Conservation (phyloP, 495 filamentous ascomycete genomes). For the Lichenothelia convexa region DNA sequence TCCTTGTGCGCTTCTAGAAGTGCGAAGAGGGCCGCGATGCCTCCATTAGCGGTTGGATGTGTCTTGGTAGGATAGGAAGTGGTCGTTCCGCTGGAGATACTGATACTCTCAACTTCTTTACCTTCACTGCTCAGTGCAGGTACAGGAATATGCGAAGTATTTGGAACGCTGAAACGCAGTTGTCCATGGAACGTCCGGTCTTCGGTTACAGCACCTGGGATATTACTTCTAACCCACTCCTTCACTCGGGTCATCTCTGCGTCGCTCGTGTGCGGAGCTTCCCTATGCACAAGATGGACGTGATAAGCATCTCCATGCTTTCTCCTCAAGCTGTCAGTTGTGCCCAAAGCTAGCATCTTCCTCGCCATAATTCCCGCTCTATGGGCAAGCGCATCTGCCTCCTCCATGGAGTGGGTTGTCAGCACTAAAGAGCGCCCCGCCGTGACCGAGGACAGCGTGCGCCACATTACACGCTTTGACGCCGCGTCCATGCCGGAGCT, state of each 20-base stretch:
- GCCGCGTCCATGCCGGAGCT: slow-evolving; percentile 53
- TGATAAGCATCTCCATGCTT: slow-evolving; percentile 43
- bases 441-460: slow-evolving; percentile 38
- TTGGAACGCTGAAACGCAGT: slow-evolving; percentile 55
- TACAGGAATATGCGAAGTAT: slow-evolving; percentile 4
- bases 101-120: neutral
- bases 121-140: slow-evolving; percentile 7
- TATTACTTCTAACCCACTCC: slow-evolving; percentile 36
- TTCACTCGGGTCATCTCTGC: slow-evolving; percentile 46
- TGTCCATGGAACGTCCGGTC: slow-evolving; percentile 66
- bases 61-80: neutral
- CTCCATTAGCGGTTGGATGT: slow-evolving; percentile 2
- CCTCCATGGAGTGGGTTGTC: slow-evolving; percentile 62
- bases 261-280: slow-evolving; percentile 47
- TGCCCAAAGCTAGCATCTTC: slow-evolving; percentile 52
- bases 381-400: slow-evolving; percentile 54
- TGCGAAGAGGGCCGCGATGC: slow-evolving; percentile 47
- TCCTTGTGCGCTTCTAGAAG: slow-evolving; percentile 49
- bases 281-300: slow-evolving; percentile 53
- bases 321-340: slow-evolving; percentile 36
- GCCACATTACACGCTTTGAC: slow-evolving; percentile 61
- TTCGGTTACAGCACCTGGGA: slow-evolving; percentile 45
- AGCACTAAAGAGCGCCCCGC: slow-evolving; percentile 37
- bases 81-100: neutral
- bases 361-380: slow-evolving; percentile 55